Base-by-base conservation (phyloP, 768 basidiomycete genomes). In the Dentipellis sp. region DNA sequence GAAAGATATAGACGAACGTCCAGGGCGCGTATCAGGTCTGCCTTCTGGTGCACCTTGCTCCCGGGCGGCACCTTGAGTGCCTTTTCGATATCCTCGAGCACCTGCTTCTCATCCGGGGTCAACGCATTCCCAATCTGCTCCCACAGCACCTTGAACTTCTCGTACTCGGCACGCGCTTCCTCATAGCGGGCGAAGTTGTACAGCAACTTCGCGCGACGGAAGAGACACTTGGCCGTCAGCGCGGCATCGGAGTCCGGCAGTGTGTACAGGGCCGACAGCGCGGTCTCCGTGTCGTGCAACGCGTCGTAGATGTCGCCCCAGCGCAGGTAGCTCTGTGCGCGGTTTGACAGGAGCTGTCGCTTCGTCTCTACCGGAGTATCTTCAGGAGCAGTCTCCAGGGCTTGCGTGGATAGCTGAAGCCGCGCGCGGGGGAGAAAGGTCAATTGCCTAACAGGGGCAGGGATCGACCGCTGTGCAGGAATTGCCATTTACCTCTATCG, bases 261-360 rank as follows among this genome's bases (percentile, higher is more conserved):
- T 10, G 52, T 57, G 56, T 45, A 57, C 19, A 53, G 52, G 10
- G 56, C 36, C 29, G 56, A 53, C 19, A 57, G 36, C 38, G 56
- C 56, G 34, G 14, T 10, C 21, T 57, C 45, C 1, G 39, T 54
- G 52, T 57, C 56, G 21, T 17, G 19, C 14, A 57, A 21, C n/a
- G 56, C 49, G 51, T 36, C 16, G 59, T 64, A 60, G 55, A 65
- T 58, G 54, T 53, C 35, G n/a, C 60, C 22, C 59, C 58, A 54
- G 56, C 55, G 50, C 58, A 61, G 56, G 55, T 64, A 58, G 55
- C 54, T 47, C 58, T 64, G 29, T 11, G 52, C 51, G 39, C 56
- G 53, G 45, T 57, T 57, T n/a, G 56, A 53, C 1, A 57, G 14
- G 4, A 48, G 62, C 57, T 59, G 57, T 22, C 65, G 65, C 54